Evolutionary conservation across 305 asterid species (phyloP).

Genomic region (Rubia tinctorum): DNA sequence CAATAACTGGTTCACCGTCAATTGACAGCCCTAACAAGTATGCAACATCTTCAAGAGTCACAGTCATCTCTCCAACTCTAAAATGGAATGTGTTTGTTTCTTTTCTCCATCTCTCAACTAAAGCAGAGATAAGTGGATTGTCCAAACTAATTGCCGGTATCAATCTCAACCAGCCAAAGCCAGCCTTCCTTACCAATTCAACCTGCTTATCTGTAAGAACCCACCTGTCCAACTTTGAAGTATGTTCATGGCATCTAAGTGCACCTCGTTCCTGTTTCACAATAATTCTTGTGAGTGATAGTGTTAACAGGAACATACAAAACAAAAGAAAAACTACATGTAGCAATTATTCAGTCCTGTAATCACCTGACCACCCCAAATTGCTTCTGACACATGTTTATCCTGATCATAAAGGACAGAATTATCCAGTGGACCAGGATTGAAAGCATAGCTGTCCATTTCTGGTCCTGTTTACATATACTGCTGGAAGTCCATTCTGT

Average conservation of each 20-base stretch:
- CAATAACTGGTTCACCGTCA: conserved; percentile 89
- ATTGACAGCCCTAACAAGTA: conserved; percentile 85
- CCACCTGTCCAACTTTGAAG: conserved; percentile 97
- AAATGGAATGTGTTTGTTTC: conserved; percentile 93
- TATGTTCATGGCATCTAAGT: conserved; percentile 95
- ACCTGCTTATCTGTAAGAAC: conserved; percentile 72
- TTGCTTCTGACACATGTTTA: conserved; percentile 86
- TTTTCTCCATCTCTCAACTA: conserved; percentile 94
- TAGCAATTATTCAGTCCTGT: conserved; percentile 11
- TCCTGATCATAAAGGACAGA: conserved; percentile 86
- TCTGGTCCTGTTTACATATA: conserved; percentile 18
- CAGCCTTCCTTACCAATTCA: conserved; percentile 81
- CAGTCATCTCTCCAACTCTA: conserved; percentile 92
- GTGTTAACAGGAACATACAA: conserved; percentile 7
- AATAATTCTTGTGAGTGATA: background rate
- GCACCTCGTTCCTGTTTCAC: conserved; percentile 81
- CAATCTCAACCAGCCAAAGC: conserved; percentile 81
- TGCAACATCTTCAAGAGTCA: conserved; percentile 87
- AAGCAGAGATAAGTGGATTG: conserved; percentile 92
- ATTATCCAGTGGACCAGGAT: conserved; percentile 84
- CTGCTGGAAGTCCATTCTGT: conserved; percentile 47
- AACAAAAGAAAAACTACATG: conserved; percentile 14
- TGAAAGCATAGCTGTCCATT: conserved; percentile 66
- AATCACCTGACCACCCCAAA: conserved; percentile 94
- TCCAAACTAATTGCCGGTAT: conserved; percentile 96